phyloP scores from a whole-genome alignment of 305 asterid species.

The Fraxinus xanthoxyloides region DNA sequence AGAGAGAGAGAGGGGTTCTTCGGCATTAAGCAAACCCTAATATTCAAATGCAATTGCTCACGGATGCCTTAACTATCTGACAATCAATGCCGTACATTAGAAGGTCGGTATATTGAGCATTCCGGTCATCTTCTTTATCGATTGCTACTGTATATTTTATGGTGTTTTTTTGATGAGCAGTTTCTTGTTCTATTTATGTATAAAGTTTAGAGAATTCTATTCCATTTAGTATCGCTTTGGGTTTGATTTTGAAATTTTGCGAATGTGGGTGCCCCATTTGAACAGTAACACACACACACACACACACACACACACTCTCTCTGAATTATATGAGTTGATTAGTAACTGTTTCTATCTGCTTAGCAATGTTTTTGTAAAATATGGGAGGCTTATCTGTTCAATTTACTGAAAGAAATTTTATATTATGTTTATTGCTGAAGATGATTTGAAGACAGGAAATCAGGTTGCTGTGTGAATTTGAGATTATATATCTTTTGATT shows the following conservation, averaged over 20 bases:
- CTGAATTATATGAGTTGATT: slow-evolving; percentile 7
- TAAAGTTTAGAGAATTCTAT: not conserved
- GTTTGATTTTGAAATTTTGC: not conserved
- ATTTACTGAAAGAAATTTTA: not conserved
- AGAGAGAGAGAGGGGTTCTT: not conserved
- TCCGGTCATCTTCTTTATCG: not conserved
- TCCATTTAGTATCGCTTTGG: not conserved
- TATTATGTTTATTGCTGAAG: not conserved
- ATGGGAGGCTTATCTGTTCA: not conserved
- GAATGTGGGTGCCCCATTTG: not conserved
- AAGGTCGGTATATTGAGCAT: not conserved
- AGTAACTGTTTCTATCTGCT: not conserved
- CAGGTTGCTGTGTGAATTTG: not conserved
- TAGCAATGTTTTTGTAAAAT: not conserved
- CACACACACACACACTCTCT: not conserved
- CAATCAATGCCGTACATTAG: not conserved
- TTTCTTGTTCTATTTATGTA: not conserved
- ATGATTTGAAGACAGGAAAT: not conserved
- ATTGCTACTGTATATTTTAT: not conserved
- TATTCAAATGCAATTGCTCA: not conserved
- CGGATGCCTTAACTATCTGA: not conserved
- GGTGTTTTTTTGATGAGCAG: not conserved
- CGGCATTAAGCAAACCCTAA: not conserved
- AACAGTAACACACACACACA: not conserved
- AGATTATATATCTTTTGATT: not conserved